These are phyloP conservation scores for Craspedostauros australis DNA, from an alignment of 108 stramenopile genomes.

Conservation along the genomic window DNA sequence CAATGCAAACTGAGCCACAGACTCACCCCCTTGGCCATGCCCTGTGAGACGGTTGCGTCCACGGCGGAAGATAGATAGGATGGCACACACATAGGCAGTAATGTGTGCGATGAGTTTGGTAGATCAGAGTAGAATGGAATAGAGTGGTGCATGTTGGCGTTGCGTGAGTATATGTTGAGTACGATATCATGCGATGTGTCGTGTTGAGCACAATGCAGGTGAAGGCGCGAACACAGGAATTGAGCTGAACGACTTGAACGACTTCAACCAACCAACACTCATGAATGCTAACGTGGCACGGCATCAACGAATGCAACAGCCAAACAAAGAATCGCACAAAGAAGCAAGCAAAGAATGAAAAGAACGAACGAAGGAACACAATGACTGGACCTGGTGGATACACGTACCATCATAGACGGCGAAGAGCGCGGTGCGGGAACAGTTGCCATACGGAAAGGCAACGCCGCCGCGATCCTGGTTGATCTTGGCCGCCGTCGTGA, in stretches of 20 bases:
- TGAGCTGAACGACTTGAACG: too few species aligned
- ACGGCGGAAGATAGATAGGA: too few species aligned
- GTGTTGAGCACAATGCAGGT: too few species aligned
- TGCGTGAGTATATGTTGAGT: too few species aligned
- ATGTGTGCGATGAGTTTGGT: too few species aligned
- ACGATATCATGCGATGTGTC: too few species aligned
- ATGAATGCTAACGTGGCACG: too few species aligned
- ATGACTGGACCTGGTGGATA: not conserved
- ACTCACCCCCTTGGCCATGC: slow-evolving; percentile 89
- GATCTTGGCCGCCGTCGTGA: slow-evolving; percentile 79
- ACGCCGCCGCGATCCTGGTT: slow-evolving; percentile 96
- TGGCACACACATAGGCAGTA: too few species aligned
- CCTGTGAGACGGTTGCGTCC: too few species aligned
- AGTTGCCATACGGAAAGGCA: slow-evolving; percentile 84
- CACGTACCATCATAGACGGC: slow-evolving; percentile 76
- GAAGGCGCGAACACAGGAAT: too few species aligned
- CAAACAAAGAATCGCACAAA: not conserved
- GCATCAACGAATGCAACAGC: not conserved
- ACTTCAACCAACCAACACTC: too few species aligned
- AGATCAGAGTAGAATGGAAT: not conserved
- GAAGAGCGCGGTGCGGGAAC: slow-evolving; percentile 69
- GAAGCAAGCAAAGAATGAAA: not conserved
- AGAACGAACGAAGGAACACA: not conserved
- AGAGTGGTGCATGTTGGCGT: not conserved
- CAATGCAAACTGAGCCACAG: slow-evolving; percentile 87